Evolutionary conservation across 2,329 filamentous ascomycete genomes (phyloP).

Genomic region (Parascedosporium putredinis): DNA sequence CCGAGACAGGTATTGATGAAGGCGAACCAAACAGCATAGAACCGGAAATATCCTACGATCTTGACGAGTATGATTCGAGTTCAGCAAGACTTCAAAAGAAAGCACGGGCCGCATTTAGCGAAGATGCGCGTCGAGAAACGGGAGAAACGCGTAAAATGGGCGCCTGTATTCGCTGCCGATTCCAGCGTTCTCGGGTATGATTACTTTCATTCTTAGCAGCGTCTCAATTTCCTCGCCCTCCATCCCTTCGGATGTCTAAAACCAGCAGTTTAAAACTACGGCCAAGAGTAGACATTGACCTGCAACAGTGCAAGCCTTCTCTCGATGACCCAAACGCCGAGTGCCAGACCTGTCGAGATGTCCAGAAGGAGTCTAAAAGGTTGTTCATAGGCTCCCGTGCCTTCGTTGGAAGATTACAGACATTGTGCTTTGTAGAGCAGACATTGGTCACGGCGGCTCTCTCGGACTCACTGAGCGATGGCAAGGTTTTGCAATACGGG

Average conservation of each 20-base stretch:
- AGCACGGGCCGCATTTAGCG: constrained; percentile 13
- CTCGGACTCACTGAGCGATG: constrained; percentile 33
- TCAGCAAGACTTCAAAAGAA: not conserved
- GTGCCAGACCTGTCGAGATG: constrained; percentile 29
- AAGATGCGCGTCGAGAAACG: constrained; percentile 20
- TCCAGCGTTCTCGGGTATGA: constrained; percentile 33
- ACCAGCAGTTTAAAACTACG: too few species aligned
- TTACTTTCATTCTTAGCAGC: not conserved
- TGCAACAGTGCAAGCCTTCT: constrained; percentile 30
- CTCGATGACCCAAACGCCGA: constrained; percentile 18
- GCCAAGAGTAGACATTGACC: too few species aligned
- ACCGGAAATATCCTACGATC: not conserved
- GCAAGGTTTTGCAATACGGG: constrained; percentile 27
- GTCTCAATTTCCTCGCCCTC: not conserved
- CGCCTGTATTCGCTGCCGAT: constrained; percentile 34
- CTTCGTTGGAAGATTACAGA: constrained; percentile 32
- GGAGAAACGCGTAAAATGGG: constrained; percentile 23
- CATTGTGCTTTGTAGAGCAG: constrained; percentile 27
- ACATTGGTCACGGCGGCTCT: constrained; percentile 20
- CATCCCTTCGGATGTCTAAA: too few species aligned
- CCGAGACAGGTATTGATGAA: not conserved
- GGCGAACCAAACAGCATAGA: not conserved
- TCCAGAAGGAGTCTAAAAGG: constrained; percentile 32
- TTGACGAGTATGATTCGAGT: not conserved
- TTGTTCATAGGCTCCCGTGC: constrained; percentile 34